Evolutionary conservation across 148 eudicot genomes (phyloP).

Genomic region (Silene conica): DNA sequence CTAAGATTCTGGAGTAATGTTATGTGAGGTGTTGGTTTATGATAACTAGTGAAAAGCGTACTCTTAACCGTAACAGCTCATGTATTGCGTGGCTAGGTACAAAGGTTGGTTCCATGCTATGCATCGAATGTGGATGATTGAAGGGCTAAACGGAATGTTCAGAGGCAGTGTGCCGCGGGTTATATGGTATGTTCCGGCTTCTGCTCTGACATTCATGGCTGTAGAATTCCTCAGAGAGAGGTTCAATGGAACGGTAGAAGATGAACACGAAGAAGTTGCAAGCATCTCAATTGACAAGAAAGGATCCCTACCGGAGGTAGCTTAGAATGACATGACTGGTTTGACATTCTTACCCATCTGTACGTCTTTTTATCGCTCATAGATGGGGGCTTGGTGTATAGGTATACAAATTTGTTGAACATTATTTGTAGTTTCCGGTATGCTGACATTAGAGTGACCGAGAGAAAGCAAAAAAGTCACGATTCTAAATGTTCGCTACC

Average conservation of each 20-base stretch:
- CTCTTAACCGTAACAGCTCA: too few species aligned
- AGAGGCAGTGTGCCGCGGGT: constrained; percentile 82
- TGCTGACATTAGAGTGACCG: neutral
- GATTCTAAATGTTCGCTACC: neutral
- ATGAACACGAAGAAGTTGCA: constrained; percentile 32
- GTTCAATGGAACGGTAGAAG: constrained; percentile 32
- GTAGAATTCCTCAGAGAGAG: constrained; percentile 81
- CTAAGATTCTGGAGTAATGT: too few species aligned
- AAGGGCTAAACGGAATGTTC: constrained; percentile 67
- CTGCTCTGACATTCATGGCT: constrained; percentile 90
- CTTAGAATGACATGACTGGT: constrained; percentile 13
- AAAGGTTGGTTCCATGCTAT: constrained; percentile 79
- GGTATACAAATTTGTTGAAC: constrained; percentile 8
- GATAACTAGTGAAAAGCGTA: too few species aligned
- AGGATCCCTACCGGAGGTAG: constrained; percentile 42
- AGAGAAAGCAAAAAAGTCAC: neutral
- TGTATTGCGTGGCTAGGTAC: constrained; percentile 45
- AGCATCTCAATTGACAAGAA: constrained; percentile 54
- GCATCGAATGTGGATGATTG: constrained; percentile 61
- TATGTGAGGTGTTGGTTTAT: too few species aligned
- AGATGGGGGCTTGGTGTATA: constrained; percentile 28
- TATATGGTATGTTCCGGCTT: constrained; percentile 85
- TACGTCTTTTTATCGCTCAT: neutral
- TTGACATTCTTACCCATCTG: constrained; percentile 23
- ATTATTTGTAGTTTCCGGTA: constrained; percentile 15